phyloP scores from a whole-genome alignment of 2,329 filamentous ascomycete species.

The Aspergillus ibericus region DNA sequence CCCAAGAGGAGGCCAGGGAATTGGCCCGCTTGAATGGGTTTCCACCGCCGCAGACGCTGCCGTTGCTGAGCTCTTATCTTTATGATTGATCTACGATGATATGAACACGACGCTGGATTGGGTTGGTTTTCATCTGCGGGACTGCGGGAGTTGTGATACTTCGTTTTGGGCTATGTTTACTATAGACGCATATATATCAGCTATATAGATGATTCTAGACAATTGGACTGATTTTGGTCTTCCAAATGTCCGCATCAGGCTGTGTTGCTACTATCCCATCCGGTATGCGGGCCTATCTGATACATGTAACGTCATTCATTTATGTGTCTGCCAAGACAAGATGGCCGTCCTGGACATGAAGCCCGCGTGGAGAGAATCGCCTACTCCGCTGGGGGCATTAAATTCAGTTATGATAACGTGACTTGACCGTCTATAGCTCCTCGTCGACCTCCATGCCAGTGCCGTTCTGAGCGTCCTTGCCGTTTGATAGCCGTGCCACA shows the following conservation, averaged over 20 bases:
- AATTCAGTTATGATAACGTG: not conserved
- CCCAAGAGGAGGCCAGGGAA: not conserved
- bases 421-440: conserved; percentile 41
- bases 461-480: conserved; percentile 47
- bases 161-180: not conserved
- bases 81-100: not conserved
- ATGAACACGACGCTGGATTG: not conserved
- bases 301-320: conserved; percentile 9
- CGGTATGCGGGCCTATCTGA: not conserved
- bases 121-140: not conserved
- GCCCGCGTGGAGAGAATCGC: not conserved
- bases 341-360: conserved; percentile 1
- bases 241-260: not conserved
- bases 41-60: not conserved
- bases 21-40: not conserved
- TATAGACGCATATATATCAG: not conserved
- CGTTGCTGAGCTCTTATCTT: not conserved
- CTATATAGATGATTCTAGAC: not conserved
- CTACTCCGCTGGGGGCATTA: not conserved
- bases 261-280: not conserved
- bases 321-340: not conserved
- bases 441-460: conserved; percentile 70
- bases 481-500: conserved; percentile 65
- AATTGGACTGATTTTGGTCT: not conserved
- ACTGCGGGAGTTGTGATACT: not conserved